These are phyloP conservation scores for Aspergillus sojae DNA, from an alignment of 2,329 filamentous ascomycete genomes.

Conservation along the genomic window DNA sequence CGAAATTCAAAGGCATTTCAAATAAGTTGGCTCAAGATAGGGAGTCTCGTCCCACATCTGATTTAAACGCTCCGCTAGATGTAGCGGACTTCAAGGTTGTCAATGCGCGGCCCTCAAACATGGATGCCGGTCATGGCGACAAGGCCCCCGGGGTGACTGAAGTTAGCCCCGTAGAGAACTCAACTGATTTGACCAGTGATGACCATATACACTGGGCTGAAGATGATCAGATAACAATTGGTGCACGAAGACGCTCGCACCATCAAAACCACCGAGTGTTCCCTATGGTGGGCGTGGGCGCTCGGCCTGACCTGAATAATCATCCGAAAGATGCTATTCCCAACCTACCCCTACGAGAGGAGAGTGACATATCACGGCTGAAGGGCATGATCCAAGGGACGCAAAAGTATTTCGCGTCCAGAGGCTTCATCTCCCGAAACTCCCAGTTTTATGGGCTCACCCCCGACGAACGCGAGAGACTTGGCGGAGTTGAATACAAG, in stretches of 20 bases:
- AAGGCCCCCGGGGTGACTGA: constrained; percentile 11
- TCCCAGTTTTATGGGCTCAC: constrained; percentile 54
- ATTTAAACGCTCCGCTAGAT: background rate
- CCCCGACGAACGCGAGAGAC: constrained; percentile 43
- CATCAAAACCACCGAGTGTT: constrained; percentile 34
- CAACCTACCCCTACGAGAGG: constrained; percentile 19
- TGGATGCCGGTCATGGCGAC: background rate
- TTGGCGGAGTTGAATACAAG: constrained; percentile 49
- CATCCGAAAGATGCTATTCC: constrained; percentile 34
- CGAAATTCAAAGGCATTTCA: constrained; percentile 59
- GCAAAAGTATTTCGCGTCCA: constrained; percentile 35
- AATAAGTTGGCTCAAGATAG: constrained; percentile 29
- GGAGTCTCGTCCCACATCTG: background rate
- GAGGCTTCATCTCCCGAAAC: constrained; percentile 47
- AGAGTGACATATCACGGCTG: constrained; percentile 22
- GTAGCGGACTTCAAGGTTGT: background rate
- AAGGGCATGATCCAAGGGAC: constrained; percentile 30
- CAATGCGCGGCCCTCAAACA: background rate
- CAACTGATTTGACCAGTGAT: background rate
- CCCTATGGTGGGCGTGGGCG: constrained; percentile 39
- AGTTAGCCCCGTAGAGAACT: constrained; percentile 3
- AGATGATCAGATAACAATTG: constrained; percentile 34
- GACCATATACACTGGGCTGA: constrained; percentile 31
- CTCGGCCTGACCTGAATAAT: constrained; percentile 37
- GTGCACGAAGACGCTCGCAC: constrained; percentile 15